A percentile compares a stretch with the other conserved stretches of the same genome.
These are phyloP conservation scores for Backusella tuberculispora DNA, from an alignment of 192 early-diverging fungal species.

Conservation along the genomic window DNA sequence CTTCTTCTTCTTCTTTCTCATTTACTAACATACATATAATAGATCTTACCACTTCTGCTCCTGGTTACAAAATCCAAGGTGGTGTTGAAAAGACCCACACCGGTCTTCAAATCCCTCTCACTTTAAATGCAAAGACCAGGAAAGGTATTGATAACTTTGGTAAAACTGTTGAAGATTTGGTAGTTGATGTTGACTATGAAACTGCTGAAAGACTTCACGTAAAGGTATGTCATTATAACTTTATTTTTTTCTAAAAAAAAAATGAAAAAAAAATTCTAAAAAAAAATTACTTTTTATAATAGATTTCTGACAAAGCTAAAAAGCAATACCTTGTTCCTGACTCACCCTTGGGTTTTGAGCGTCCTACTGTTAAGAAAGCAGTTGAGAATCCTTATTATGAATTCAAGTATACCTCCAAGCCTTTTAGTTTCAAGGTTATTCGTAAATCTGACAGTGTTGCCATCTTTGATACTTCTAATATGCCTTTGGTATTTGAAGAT, in stretches of 20 bases:
- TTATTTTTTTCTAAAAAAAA: neutral
- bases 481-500: conserved; percentile 63
- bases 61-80: conserved; percentile 30
- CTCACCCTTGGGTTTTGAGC: conserved; percentile 28
- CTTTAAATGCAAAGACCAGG: neutral
- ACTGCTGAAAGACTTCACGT: conserved; percentile 56
- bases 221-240: conserved; percentile 36
- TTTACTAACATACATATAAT: neutral
- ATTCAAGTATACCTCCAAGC: conserved; percentile 33
- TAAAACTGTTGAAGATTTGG: conserved; percentile 44
- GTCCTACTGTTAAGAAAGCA: conserved; percentile 9
- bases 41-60: conserved; percentile 13
- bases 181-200: conserved; percentile 55
- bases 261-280: neutral
- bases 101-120: conserved; percentile 27
- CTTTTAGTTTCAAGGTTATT: conserved; percentile 49
- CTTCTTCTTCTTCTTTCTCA: neutral
- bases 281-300: neutral
- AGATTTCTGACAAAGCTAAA: conserved; percentile 27
- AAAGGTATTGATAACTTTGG: conserved; percentile 44
- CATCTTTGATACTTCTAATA: conserved; percentile 47
- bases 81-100: conserved; percentile 15
- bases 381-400: conserved; percentile 28
- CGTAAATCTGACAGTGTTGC: conserved; percentile 43
- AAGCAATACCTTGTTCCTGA: conserved; percentile 36